Evolutionary conservation across 768 basidiomycete species (phyloP), one percentile per base, ranked within the genome.

Genomic region (Podaxis pistillaris): DNA sequence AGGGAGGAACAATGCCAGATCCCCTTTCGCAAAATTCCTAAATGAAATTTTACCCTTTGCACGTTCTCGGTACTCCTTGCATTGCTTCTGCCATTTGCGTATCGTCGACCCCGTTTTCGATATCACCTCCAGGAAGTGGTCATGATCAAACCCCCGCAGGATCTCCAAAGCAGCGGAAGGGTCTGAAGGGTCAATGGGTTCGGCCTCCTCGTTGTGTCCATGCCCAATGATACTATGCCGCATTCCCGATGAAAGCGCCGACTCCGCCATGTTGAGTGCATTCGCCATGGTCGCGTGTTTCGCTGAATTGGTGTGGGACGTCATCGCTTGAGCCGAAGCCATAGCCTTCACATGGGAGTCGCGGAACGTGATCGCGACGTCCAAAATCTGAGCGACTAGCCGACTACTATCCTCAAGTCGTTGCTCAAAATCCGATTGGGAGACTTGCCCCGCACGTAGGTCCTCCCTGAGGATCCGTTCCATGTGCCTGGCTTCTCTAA

Each of bases 21-120:
- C 97, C 9, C 96, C 95, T 72, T 94, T 96, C 7, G 90, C 81
- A 67, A 98, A 98, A 76, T 96, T 96, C 68, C 94, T 82, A 75
- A 98, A 98, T 0, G 96, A 91, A 60, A 99, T 96, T 76, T 97
- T 97, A 61, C 95, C 93, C 75, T 91, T 94, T 15, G 95, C 91
- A n/a, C 92, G 86, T 67, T 98, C 96, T 50, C 95, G 83, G 63
- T 98, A 98, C 66, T 94, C 90, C 71, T 94, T 96, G 77, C 94
- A 96, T 71, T 96, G 94, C 72, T 94, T 97, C 77, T 95, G 93
- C 94, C 95, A 98, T 72, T 96, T 97, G 60, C 93, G 88, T 63
- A 95, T 91, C 9, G 92, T 90, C 13, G 90, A 84, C n/a, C 89
- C 89, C 11, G 89, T 86, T 72, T 94, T 93, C 60, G 81, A 77